Evolutionary conservation across 1,284 basidiomycete genomes (phyloP).

Genomic region (Sutorius eximius): DNA sequence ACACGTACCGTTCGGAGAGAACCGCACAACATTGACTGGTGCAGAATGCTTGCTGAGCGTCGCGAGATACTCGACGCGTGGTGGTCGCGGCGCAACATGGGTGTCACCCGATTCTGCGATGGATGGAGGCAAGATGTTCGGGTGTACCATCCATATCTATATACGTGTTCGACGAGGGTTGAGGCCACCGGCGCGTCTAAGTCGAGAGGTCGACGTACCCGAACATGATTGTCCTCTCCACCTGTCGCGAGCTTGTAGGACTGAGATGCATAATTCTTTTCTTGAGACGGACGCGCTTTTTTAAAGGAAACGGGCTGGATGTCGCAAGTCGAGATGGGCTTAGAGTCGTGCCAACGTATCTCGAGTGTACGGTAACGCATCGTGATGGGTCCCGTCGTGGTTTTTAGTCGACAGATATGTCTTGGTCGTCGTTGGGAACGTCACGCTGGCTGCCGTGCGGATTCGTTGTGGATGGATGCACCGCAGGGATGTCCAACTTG

Average conservation of each 20-base stretch:
- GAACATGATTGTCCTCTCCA: slow-evolving; percentile 95
- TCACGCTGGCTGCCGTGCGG: slow-evolving; percentile 3
- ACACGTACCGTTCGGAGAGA: slow-evolving; percentile 85
- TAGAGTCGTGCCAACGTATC: slow-evolving; percentile 93
- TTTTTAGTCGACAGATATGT: background rate
- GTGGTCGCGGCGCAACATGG: slow-evolving; percentile 57
- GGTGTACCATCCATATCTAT: slow-evolving; percentile 93
- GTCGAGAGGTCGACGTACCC: slow-evolving; percentile 57
- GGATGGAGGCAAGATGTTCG: slow-evolving; percentile 76
- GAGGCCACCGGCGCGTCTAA: slow-evolving; percentile 13
- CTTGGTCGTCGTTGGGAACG: slow-evolving; percentile 9
- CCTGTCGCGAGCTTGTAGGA: slow-evolving; percentile 91
- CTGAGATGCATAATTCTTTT: slow-evolving; percentile 59
- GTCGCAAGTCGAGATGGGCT: slow-evolving; percentile 92
- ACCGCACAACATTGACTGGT: slow-evolving; percentile 95
- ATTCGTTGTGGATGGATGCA: slow-evolving; percentile 6
- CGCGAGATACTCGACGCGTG: slow-evolving; percentile 95
- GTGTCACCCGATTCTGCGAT: slow-evolving; percentile 51
- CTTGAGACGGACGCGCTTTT: slow-evolving; percentile 69
- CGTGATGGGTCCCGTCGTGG: slow-evolving; percentile 14
- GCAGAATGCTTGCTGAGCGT: slow-evolving; percentile 93
- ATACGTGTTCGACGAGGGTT: slow-evolving; percentile 3
- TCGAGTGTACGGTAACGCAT: slow-evolving; percentile 86
- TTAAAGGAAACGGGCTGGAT: slow-evolving; percentile 82
- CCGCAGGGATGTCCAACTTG: slow-evolving; percentile 6